Percentiles rank a stretch among this genome's conserved stretches.
These are phyloP conservation scores for Emergomyces africanus DNA, from an alignment of 2,329 filamentous ascomycete species.

Conservation along the genomic window DNA sequence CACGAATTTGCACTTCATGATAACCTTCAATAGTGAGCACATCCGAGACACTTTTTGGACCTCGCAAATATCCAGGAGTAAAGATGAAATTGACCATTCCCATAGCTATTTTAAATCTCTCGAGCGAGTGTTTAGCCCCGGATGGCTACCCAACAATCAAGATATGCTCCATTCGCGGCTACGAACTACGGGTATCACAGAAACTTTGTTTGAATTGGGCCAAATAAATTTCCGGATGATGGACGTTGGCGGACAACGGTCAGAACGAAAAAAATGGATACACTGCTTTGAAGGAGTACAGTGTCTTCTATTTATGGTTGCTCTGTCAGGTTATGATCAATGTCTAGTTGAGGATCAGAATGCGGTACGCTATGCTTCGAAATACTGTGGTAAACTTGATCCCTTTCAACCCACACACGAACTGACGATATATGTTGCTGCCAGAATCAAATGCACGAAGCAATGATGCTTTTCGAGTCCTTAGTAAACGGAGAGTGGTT, in stretches of 20 bases:
- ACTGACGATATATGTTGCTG: conserved; percentile 8
- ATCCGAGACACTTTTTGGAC: neutral
- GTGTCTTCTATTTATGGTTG: conserved; percentile 82
- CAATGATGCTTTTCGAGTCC: conserved; percentile 75
- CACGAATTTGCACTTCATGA: conserved; percentile 96
- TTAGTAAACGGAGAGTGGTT: conserved; percentile 83
- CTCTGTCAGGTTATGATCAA: conserved; percentile 93
- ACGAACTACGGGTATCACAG: conserved; percentile 88
- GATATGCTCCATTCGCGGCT: conserved; percentile 84
- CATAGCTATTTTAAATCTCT: conserved; percentile 69
- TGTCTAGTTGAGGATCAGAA: conserved; percentile 94
- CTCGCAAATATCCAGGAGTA: neutral
- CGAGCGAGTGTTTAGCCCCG: conserved; percentile 59
- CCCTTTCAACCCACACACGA: neutral
- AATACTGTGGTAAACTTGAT: neutral
- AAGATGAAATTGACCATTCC: neutral
- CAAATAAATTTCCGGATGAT: conserved; percentile 95
- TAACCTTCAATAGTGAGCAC: conserved; percentile 77
- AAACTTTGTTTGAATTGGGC: conserved; percentile 85
- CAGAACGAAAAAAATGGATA: conserved; percentile 95
- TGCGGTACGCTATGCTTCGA: conserved; percentile 56
- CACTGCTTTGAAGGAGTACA: conserved; percentile 94
- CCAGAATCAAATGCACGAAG: conserved; percentile 85
- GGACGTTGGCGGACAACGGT: conserved; percentile 82
- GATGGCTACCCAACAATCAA: conserved; percentile 84